phyloP scores from a whole-genome alignment of 208 protist species.

The Trypanosoma vivax region DNA sequence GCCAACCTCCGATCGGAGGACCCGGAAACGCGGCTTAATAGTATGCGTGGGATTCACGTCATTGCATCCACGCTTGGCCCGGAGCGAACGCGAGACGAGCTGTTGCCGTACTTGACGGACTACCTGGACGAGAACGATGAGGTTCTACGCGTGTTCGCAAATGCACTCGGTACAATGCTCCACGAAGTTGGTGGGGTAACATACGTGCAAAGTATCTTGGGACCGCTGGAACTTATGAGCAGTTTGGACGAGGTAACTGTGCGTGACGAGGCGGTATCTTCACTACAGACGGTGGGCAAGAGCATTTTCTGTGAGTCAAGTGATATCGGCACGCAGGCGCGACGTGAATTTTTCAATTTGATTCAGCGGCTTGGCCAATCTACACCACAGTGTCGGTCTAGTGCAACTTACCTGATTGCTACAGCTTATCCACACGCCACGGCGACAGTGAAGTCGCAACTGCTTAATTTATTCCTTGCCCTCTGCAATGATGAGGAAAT shows the following conservation, averaged over 20 bases:
- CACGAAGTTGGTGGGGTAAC: slow-evolving; percentile 93
- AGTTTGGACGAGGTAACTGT: slow-evolving; percentile 96
- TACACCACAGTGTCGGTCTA: slow-evolving; percentile 94
- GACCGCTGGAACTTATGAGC: slow-evolving; percentile 94
- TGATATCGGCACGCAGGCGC: slow-evolving; percentile 33
- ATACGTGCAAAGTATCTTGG: slow-evolving; percentile 86
- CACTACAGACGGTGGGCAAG: slow-evolving; percentile 65
- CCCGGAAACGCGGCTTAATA: slow-evolving; percentile 93
- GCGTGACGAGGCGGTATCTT: slow-evolving; percentile 92
- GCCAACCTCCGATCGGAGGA: slow-evolving; percentile 96
- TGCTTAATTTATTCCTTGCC: slow-evolving; percentile 53
- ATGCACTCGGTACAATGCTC: slow-evolving; percentile 96
- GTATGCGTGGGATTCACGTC: slow-evolving; percentile 94
- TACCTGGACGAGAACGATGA: slow-evolving; percentile 98
- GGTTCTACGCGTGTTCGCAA: slow-evolving; percentile 95
- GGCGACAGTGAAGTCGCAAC: slow-evolving; percentile 39
- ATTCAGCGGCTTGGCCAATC: slow-evolving; percentile 82
- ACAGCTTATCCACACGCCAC: slow-evolving; percentile 76
- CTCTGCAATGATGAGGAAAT: slow-evolving; percentile 96
- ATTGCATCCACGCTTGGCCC: slow-evolving; percentile 96
- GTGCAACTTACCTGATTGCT: slow-evolving; percentile 91
- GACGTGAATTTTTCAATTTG: slow-evolving; percentile 82
- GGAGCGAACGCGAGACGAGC: slow-evolving; percentile 93
- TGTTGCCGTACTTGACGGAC: slow-evolving; percentile 97
- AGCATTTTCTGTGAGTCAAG: slow-evolving; percentile 45